Percentiles rank a stretch among this genome's conserved stretches.
Evolutionary conservation across 2,329 filamentous ascomycete genomes (phyloP).

Genomic region (Trichoderma endophyticum): DNA sequence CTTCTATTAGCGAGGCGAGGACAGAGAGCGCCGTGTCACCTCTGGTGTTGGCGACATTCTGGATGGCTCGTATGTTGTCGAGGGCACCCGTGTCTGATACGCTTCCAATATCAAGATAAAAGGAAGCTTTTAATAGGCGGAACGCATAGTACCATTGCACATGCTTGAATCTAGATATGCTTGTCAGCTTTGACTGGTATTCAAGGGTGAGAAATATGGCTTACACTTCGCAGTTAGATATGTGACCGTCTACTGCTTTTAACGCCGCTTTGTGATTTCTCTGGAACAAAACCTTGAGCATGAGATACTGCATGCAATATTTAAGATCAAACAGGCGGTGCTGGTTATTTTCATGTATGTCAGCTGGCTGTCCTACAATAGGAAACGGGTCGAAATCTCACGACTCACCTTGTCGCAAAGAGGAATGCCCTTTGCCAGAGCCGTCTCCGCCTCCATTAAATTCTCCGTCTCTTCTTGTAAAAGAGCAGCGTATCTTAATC

Average conservation of each 20-base stretch:
- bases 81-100: slow-evolving; percentile 61
- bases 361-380: background rate
- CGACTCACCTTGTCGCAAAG: slow-evolving; percentile 60
- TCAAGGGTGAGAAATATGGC: slow-evolving; percentile 26
- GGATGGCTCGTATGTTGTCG: slow-evolving; percentile 66
- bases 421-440: slow-evolving; percentile 67
- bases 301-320: slow-evolving; percentile 73
- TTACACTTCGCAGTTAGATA: slow-evolving; percentile 64
- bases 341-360: slow-evolving; percentile 22
- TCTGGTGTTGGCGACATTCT: slow-evolving; percentile 54
- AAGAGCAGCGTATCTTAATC: slow-evolving; percentile 68
- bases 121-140: slow-evolving; percentile 67
- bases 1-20: slow-evolving; percentile 65
- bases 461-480: slow-evolving; percentile 76
- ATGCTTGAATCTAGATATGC: slow-evolving; percentile 55
- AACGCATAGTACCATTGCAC: slow-evolving; percentile 74
- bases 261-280: slow-evolving; percentile 69
- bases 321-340: slow-evolving; percentile 59
- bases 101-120: slow-evolving; percentile 61
- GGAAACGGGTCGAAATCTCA: background rate
- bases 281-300: slow-evolving; percentile 67
- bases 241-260: slow-evolving; percentile 66
- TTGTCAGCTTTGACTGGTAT: background rate
- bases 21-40: slow-evolving; percentile 64
- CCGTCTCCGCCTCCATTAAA: slow-evolving; percentile 67